A percentile compares a stretch with the other conserved stretches of the same genome.
Evolutionary conservation across 257 asterid species (phyloP).

Genomic region (Forsythia viridissima): DNA sequence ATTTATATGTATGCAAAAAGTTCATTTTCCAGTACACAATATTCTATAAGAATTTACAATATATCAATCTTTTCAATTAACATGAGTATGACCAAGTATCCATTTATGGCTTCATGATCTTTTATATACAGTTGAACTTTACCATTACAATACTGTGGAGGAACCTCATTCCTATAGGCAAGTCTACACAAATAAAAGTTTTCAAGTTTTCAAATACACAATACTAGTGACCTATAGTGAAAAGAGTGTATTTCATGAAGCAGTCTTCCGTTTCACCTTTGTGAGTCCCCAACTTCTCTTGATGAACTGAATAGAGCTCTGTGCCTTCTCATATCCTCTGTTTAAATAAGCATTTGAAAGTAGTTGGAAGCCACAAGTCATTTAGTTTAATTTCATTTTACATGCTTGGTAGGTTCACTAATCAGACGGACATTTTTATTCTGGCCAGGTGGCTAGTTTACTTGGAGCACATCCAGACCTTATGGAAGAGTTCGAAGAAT

Average conservation of each 20-base stretch:
- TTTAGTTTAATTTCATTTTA: conserved; percentile 22
- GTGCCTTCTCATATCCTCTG: background rate
- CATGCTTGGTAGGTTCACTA: conserved; percentile 23
- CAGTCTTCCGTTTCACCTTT: conserved; percentile 5
- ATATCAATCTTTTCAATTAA: background rate
- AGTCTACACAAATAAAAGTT: conserved; percentile 1
- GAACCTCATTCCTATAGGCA: conserved; percentile 2
- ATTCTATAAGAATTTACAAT: background rate
- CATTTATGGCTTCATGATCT: background rate
- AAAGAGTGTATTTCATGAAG: background rate
- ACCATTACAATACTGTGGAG: background rate
- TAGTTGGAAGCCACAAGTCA: conserved; percentile 16
- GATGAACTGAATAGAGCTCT: conserved; percentile 20
- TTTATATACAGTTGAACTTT: background rate
- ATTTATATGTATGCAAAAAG: background rate
- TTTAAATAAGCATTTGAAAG: conserved; percentile 17
- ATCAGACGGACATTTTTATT: conserved; percentile 30
- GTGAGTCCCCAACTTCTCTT: background rate
- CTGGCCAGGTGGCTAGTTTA: conserved; percentile 54
- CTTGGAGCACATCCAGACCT: conserved; percentile 59
- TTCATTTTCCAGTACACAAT: background rate
- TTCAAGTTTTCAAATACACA: conserved; percentile 4
- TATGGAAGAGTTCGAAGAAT: conserved; percentile 60
- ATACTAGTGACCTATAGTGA: background rate
- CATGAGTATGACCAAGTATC: background rate